A percentile compares a stretch with the other conserved stretches of the same genome.
These are phyloP conservation scores for Aurantiochytrium sp. DNA, from an alignment of 108 stramenopile genomes.

Conservation along the genomic window DNA sequence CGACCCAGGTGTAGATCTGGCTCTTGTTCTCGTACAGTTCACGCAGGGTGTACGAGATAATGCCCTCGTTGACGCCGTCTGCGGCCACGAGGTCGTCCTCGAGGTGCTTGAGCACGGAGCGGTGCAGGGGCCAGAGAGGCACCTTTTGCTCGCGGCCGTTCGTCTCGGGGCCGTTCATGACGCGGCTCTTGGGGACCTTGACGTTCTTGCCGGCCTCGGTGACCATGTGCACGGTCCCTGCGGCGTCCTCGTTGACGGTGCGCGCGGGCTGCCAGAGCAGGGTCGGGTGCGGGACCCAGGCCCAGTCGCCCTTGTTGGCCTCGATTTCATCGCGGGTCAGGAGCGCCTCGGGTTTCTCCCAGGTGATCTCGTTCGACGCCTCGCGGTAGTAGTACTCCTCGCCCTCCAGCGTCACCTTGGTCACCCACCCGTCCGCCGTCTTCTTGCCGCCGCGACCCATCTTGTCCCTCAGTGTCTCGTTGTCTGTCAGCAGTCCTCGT, in stretches of 20 bases:
- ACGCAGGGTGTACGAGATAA: conserved; percentile 15
- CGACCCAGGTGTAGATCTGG: conserved; percentile 24
- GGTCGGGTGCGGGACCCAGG: neutral
- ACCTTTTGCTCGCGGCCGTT: neutral
- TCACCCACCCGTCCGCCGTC: neutral
- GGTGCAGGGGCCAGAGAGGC: neutral
- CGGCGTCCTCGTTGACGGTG: neutral
- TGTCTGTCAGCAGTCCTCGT: neutral
- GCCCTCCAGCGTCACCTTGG: conserved; percentile 22
- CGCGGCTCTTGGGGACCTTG: neutral
- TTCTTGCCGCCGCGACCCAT: neutral
- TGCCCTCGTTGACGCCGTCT: conserved; percentile 20
- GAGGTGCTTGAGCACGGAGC: neutral
- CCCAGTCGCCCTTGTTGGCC: conserved; percentile 14
- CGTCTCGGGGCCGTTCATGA: neutral
- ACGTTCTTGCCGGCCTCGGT: conserved; percentile 6
- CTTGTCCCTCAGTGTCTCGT: neutral
- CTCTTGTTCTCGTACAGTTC: neutral
- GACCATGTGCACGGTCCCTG: neutral
- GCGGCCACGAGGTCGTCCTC: conserved; percentile 22
- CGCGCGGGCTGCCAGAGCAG: conserved; percentile 6
- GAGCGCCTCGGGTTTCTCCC: conserved; percentile 22
- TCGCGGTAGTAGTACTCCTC: conserved; percentile 26
- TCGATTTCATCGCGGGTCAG: neutral
- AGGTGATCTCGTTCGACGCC: neutral